Percentiles rank a stretch among this genome's conserved stretches.
phyloP scores from a whole-genome alignment of 768 basidiomycete species.

The Trametes villosa region DNA sequence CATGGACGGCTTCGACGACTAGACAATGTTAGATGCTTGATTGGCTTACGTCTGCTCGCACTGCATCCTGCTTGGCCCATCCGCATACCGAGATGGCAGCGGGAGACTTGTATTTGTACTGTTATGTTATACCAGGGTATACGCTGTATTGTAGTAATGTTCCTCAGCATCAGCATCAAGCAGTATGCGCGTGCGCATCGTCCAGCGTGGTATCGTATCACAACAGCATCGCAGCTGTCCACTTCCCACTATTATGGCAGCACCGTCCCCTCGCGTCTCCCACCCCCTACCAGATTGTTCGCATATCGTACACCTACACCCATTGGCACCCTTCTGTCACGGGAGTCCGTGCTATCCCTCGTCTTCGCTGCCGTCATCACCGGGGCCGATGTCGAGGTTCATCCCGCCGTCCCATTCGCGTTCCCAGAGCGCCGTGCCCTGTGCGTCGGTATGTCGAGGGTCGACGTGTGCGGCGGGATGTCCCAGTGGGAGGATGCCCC shows the following conservation, averaged over 20 bases:
- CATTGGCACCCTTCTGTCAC: background rate
- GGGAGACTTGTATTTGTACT: constrained; percentile 12
- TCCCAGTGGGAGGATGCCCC: constrained; percentile 55
- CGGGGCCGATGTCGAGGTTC: constrained; percentile 51
- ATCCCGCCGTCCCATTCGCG: constrained; percentile 83
- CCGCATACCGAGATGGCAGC: background rate
- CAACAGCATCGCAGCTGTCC: background rate
- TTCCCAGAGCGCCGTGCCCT: constrained; percentile 67
- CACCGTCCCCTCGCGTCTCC: background rate
- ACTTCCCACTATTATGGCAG: background rate
- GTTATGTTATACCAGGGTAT: constrained; percentile 20
- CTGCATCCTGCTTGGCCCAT: no score
- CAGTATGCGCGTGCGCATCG: background rate
- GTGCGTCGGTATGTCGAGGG: constrained; percentile 26
- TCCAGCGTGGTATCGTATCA: background rate
- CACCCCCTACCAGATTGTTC: background rate
- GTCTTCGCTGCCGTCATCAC: constrained; percentile 29
- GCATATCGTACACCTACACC: background rate
- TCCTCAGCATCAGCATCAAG: background rate
- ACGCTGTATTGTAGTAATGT: constrained; percentile 15
- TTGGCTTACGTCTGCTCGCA: no score
- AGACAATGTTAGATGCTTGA: background rate
- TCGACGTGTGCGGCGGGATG: constrained; percentile 58
- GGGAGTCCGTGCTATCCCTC: constrained; percentile 9
- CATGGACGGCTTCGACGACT: constrained; percentile 56